phyloP scores from a whole-genome alignment of 306 rosid species.

The Parietaria judaica region DNA sequence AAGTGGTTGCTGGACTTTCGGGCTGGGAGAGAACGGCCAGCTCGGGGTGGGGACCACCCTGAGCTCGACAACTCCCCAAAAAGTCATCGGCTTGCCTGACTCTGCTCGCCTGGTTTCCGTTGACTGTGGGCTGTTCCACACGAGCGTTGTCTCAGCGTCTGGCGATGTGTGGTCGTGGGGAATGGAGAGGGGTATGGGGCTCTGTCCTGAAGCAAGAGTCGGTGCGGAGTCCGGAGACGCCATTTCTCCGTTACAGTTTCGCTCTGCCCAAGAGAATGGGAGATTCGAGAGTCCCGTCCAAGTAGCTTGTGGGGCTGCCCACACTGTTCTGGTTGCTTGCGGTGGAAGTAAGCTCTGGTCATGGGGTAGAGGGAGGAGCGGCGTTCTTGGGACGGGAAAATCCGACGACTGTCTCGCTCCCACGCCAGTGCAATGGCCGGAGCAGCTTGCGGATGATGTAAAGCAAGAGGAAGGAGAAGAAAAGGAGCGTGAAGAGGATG shows the following conservation, averaged over 20 bases:
- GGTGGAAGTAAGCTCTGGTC: conserved; percentile 73
- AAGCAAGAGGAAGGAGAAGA: conserved; percentile 41
- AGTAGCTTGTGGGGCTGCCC: conserved; percentile 89
- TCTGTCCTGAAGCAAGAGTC: conserved; percentile 73
- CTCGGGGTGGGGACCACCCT: conserved; percentile 83
- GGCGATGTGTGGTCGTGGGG: conserved; percentile 98
- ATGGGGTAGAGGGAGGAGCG: conserved; percentile 91
- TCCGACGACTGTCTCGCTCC: conserved; percentile 49
- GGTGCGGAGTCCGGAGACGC: conserved; percentile 68
- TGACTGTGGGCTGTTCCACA: conserved; percentile 87
- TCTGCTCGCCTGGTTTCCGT: conserved; percentile 34
- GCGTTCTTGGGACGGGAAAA: conserved; percentile 78
- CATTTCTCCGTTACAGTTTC: conserved; percentile 43
- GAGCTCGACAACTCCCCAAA: conserved; percentile 40
- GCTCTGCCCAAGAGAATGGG: conserved; percentile 22
- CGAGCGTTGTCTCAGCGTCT: conserved; percentile 64
- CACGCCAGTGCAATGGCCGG: conserved; percentile 58
- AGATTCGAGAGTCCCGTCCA: conserved; percentile 56
- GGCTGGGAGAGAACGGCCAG: conserved; percentile 87
- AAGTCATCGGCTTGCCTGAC: conserved; percentile 57
- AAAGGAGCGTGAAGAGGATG: conserved; percentile 32
- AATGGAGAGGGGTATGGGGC: conserved; percentile 93
- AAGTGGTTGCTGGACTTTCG: conserved; percentile 69
- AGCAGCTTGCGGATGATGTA: conserved; percentile 37
- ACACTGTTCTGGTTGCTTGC: conserved; percentile 58